Percentiles rank a stretch among this genome's conserved stretches.
These are phyloP conservation scores for Pleurotus djamor DNA, from an alignment of 768 basidiomycete genomes.

Conservation along the genomic window DNA sequence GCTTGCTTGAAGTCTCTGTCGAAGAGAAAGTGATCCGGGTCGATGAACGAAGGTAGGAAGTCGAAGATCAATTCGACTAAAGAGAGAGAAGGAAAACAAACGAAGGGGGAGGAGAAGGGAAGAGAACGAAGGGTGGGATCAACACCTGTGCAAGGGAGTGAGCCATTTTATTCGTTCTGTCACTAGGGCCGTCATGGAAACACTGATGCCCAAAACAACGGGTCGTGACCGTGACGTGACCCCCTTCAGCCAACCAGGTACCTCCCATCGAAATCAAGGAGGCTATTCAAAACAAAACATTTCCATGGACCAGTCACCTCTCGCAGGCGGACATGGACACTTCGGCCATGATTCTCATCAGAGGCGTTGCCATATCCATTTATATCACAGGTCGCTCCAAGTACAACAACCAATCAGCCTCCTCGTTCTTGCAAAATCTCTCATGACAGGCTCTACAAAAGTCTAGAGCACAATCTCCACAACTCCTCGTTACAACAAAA, in stretches of 20 bases:
- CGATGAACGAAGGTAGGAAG: slow-evolving; percentile 52
- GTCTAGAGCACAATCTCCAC: too few species aligned
- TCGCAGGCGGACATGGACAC: too few species aligned
- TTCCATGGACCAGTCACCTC: not conserved
- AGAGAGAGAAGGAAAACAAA: slow-evolving; percentile 37
- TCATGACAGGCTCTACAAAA: too few species aligned
- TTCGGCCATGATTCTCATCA: too few species aligned
- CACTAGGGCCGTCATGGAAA: slow-evolving; percentile 11
- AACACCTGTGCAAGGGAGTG: slow-evolving; percentile 13
- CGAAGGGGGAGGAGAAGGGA: slow-evolving; percentile 34
- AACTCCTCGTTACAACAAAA: too few species aligned
- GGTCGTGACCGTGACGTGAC: slow-evolving; percentile 5
- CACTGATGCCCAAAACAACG: slow-evolving; percentile 4
- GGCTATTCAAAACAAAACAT: not conserved
- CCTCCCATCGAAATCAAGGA: slow-evolving; percentile 4
- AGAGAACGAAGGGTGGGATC: slow-evolving; percentile 23
- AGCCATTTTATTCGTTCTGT: slow-evolving; percentile 1
- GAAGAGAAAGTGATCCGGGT: slow-evolving; percentile 63
- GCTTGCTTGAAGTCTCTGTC: slow-evolving; percentile 56
- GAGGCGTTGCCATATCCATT: too few species aligned
- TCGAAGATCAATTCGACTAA: slow-evolving; percentile 70
- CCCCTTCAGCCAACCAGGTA: not conserved
- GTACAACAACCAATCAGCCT: too few species aligned
- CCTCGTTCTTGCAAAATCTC: too few species aligned
- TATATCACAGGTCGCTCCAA: too few species aligned